Evolutionary conservation across 164 flowering plant genomes (phyloP), one percentile per base, ranked within the genome.

Genomic region (Chimonanthus praecox): DNA sequence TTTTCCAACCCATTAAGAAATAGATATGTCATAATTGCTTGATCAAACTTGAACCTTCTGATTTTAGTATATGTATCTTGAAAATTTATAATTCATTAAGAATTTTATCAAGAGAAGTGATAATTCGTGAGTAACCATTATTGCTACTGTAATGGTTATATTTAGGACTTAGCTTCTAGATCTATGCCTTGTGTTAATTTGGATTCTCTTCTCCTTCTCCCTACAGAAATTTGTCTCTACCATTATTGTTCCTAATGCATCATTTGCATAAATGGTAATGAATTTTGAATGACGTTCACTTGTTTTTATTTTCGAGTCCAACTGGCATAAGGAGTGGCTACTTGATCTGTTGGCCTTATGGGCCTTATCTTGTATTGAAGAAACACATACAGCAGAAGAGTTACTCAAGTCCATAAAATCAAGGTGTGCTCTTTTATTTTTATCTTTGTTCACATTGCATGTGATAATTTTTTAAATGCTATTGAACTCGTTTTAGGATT

Each of bases 261-360:
- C 16, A 54, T 54, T 54, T 54, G 60, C 60, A 4, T 7, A 54
- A 54, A 54, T 3, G 11, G 16, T 9, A 0, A 13, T 10, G 16
- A 13, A 45, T 44, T 4, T 65, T 61, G 64, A 65, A 65, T 65
- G 47, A 4, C n/a, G 68, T 21, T 65, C 16, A 6, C 7, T 8
- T 45, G 46, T 47, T 9, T 50, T n/a, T 44, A n/a, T 71, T 7
- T 65, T 62, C 68, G 80, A 94, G 98, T 77, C 81, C 9, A 74
- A 73, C 61, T 94, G 98, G 98, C 78, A 82, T 79, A 18, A 83
- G 18, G 97, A 90, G 72, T 94, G 93, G 97, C 93, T 87, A 72
- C 88, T 92, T 75, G 97, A 94, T 82, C 15, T 92, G 74, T 83
- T 90, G 82, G 83, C 77, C 71, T n/a, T 88, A 64, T 92, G 97